Percentiles rank a stretch among this genome's conserved stretches.
These are phyloP conservation scores for Coffea canephora DNA, from an alignment of 257 asterid genomes.

Conservation along the genomic window DNA sequence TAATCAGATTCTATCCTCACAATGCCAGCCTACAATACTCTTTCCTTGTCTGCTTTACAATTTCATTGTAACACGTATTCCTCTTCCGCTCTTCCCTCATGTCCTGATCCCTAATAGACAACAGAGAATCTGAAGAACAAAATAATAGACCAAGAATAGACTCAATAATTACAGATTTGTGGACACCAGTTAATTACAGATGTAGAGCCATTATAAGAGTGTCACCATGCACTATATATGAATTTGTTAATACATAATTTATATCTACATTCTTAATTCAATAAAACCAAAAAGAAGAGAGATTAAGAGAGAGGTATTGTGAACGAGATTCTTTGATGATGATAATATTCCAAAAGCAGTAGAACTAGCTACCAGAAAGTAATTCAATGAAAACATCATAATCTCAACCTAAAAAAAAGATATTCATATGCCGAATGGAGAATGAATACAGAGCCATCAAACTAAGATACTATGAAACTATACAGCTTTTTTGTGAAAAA, in stretches of 20 bases:
- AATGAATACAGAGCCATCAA: background rate
- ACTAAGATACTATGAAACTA: too few species aligned
- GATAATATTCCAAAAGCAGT: background rate
- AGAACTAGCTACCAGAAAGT: background rate
- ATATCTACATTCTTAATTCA: background rate
- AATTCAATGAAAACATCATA: background rate
- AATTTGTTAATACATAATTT: too few species aligned
- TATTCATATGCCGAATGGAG: background rate
- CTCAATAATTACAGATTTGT: too few species aligned
- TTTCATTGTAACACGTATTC: background rate
- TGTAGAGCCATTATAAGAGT: too few species aligned
- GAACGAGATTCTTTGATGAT: background rate
- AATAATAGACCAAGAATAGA: too few species aligned
- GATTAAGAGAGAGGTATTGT: too few species aligned
- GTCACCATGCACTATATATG: background rate
- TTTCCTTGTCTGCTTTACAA: background rate
- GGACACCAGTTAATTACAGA: too few species aligned
- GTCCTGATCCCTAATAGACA: background rate
- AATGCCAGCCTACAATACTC: too few species aligned
- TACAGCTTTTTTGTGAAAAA: background rate
- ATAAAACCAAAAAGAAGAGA: too few species aligned
- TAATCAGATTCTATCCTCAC: too few species aligned
- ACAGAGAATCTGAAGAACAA: background rate
- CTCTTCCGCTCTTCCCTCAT: background rate
- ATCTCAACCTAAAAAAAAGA: background rate